Evolutionary conservation across 345 rosid species (phyloP).

Genomic region (Leavenworthia alabamica): DNA sequence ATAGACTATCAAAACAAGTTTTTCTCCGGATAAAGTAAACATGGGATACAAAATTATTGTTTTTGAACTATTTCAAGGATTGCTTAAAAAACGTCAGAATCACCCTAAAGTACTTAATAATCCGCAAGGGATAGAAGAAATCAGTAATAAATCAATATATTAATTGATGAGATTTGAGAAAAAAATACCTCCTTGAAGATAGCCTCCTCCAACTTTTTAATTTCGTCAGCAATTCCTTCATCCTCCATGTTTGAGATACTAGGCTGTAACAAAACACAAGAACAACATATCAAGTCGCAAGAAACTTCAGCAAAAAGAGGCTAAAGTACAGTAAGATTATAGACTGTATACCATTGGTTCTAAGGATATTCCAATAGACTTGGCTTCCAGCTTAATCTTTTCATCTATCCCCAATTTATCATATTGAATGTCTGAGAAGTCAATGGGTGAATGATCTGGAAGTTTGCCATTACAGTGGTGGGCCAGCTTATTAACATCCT

Average conservation of each 20-base stretch:
- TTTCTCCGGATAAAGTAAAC: background rate
- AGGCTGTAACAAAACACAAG: constrained; percentile 42
- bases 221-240: constrained; percentile 50
- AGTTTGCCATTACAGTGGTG: constrained; percentile 21
- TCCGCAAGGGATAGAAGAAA: constrained; percentile 2
- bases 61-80: background rate
- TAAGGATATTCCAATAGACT: constrained; percentile 69
- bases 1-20: constrained; percentile 12
- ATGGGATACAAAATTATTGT: constrained; percentile 10
- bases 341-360: constrained; percentile 51
- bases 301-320: constrained; percentile 7
- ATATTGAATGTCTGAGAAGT: constrained; percentile 41
- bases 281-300: background rate
- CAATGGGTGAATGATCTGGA: constrained; percentile 34
- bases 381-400: constrained; percentile 66
- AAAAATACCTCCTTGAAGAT: constrained; percentile 52
- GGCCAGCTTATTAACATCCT: constrained; percentile 12
- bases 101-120: background rate
- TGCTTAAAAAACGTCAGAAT: background rate
- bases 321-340: background rate
- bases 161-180: constrained; percentile 11
- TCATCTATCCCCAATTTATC: constrained; percentile 56
- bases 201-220: constrained; percentile 54
- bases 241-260: constrained; percentile 44
- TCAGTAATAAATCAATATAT: background rate